Conservation (phyloP, 805 yeast genomes). For the Tetrapisispora taiwanensis region DNA sequence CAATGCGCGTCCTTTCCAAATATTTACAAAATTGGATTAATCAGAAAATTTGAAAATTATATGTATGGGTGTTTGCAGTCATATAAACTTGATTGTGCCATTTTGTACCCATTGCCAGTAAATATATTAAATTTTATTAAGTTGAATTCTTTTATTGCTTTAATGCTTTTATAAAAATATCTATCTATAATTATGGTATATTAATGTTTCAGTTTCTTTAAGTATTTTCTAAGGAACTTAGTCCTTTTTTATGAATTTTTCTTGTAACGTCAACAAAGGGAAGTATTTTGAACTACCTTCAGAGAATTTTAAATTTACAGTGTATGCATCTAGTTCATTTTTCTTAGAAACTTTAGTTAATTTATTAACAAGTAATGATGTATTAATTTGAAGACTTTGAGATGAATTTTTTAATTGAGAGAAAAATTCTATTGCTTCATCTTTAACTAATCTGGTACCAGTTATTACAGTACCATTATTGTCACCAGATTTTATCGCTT, state of each 20-base stretch:
- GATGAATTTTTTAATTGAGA: slow-evolving; percentile 12
- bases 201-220: too few relatives aligned
- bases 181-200: too few relatives aligned
- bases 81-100: too few relatives aligned
- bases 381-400: slow-evolving; percentile 4
- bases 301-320: slow-evolving; percentile 2
- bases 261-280: slow-evolving; percentile 13
- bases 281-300: slow-evolving; percentile 13
- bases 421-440: slow-evolving; percentile 26
- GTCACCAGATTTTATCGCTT: slow-evolving; percentile 16
- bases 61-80: too few relatives aligned
- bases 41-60: too few relatives aligned
- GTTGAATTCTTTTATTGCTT: too few relatives aligned
- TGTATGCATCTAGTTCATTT: neutral
- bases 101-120: too few relatives aligned
- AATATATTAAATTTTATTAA: too few relatives aligned
- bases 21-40: too few relatives aligned
- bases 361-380: slow-evolving; percentile 4
- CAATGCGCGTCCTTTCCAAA: too few relatives aligned
- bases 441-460: slow-evolving; percentile 22
- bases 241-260: neutral
- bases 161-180: too few relatives aligned
- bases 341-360: neutral
- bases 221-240: too few relatives aligned
- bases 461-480: slow-evolving; percentile 15